phyloP scores from a whole-genome alignment of 305 asterid genomes.

The Rubia balearica region DNA sequence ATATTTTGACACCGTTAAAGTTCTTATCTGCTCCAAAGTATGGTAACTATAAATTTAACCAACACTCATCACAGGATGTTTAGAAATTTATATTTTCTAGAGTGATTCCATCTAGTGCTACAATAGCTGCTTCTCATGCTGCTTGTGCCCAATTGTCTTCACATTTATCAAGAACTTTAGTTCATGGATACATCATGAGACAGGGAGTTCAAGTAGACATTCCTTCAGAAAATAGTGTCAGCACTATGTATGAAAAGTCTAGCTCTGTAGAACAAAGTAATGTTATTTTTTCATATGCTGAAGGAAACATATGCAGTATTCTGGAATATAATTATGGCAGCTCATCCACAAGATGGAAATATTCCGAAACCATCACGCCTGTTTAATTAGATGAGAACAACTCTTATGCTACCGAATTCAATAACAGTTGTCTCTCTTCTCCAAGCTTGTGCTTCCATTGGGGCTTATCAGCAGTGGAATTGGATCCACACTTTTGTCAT shows the following conservation, averaged over 20 bases:
- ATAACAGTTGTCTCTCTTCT: conserved; percentile 65
- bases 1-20: too few species aligned
- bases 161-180: conserved; percentile 41
- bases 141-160: conserved; percentile 68
- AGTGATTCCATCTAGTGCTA: conserved; percentile 40
- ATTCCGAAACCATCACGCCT: conserved; percentile 37
- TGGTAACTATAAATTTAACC: too few species aligned
- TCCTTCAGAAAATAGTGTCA: conserved; percentile 55
- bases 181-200: conserved; percentile 59
- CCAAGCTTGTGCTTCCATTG: conserved; percentile 71
- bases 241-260: conserved; percentile 69
- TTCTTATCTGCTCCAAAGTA: too few species aligned
- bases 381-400: conserved; percentile 56
- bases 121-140: conserved; percentile 66
- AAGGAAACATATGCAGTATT: conserved; percentile 57
- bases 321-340: conserved; percentile 74
- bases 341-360: conserved; percentile 55
- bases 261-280: conserved; percentile 47
- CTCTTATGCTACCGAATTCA: conserved; percentile 51
- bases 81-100: conserved; percentile 43
- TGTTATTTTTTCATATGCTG: conserved; percentile 48
- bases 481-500: conserved; percentile 64
- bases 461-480: conserved; percentile 76
- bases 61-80: conserved; percentile 19
- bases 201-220: conserved; percentile 41